Evolutionary conservation across 148 eudicot genomes (phyloP), one percentile per base, ranked within the genome.

Genomic region (Talinum fruticosum): DNA sequence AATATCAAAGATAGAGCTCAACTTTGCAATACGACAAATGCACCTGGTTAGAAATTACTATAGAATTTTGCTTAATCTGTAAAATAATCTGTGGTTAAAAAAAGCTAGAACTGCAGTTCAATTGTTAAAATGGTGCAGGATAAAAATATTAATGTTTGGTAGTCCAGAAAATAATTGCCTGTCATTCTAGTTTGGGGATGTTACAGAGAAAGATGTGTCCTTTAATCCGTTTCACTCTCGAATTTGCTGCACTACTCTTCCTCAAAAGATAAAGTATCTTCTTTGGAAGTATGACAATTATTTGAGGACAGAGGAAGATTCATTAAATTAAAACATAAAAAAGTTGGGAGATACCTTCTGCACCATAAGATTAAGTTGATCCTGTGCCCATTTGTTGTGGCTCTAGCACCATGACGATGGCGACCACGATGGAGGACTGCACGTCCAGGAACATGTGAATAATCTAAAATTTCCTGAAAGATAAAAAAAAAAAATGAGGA

Each of bases 401-500:
- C 97, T 85, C 95, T 88, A 84, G 97, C 99, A 84, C 97, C 97
- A 91, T 96, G 99, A 49, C 99, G 88, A 88, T 93, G 99, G 68
- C 99, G 97, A 74, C 99, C 99, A 74, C 97, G 95, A 79, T 96
- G 99, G 79, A 96, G 92, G 84, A 96, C 72, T 34, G 97, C 99
- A 76, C 81, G 92, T 51, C 97, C 97, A 26, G 93, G 94, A 71
- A 89, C 88, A 87, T 96, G 99, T 0, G 90, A 80, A 81, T 90
- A 96, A 82, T 96, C 97, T 19, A 90, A 88, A 67, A 85, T 87
- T 87, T 96, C 99, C 99, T 95, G 81, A 61, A 69, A 26, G 33
- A 53, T n/a, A 35, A 78, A 33, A 71, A 8, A 64, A 51, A 65
- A 14, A 5, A 15, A 29, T 69, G 66, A 26, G 14, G 28, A 28